Percentiles rank a stretch among this genome's conserved stretches.
phyloP scores from a whole-genome alignment of 2,329 filamentous ascomycete genomes.

The Neonectria sp. region DNA sequence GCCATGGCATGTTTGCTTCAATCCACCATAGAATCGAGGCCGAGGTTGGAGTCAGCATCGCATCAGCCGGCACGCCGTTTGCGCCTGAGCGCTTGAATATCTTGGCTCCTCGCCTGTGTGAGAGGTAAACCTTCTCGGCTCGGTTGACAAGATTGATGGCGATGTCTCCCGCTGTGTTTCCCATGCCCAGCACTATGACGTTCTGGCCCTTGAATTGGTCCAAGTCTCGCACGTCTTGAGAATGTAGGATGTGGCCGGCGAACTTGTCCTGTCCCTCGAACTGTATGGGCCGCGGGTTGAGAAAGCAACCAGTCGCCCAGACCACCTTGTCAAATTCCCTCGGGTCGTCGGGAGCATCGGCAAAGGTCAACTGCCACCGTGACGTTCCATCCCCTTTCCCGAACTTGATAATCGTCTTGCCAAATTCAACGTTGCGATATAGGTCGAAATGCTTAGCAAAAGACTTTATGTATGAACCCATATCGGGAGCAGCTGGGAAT shows the following conservation, averaged over 20 bases:
- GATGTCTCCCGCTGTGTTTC: conserved; percentile 1
- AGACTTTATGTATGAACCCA: not conserved
- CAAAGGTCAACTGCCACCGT: not conserved
- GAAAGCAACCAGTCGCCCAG: conserved; percentile 5
- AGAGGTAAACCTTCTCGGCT: conserved; percentile 9
- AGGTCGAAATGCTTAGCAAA: not conserved
- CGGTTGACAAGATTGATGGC: conserved; percentile 7
- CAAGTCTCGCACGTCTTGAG: conserved; percentile 7
- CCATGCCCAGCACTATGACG: not conserved
- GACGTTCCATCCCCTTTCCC: not conserved
- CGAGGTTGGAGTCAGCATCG: not conserved
- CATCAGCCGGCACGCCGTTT: not conserved
- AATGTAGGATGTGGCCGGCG: conserved; percentile 2
- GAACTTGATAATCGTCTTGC: not conserved
- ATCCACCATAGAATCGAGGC: not conserved
- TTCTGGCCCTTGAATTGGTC: not conserved
- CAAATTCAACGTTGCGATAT: not conserved
- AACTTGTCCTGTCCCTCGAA: conserved; percentile 9
- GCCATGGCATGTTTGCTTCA: conserved; percentile 1
- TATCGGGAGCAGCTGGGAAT: not conserved
- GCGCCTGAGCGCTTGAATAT: not conserved
- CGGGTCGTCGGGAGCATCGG: not conserved
- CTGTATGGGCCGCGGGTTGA: conserved; percentile 6
- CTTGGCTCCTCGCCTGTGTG: conserved; percentile 11
- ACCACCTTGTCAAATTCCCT: conserved; percentile 9